Percentiles rank a stretch among this genome's conserved stretches.
Evolutionary conservation across 2,329 filamentous ascomycete genomes (phyloP).

Genomic region (Fusarium solani-melongenae): DNA sequence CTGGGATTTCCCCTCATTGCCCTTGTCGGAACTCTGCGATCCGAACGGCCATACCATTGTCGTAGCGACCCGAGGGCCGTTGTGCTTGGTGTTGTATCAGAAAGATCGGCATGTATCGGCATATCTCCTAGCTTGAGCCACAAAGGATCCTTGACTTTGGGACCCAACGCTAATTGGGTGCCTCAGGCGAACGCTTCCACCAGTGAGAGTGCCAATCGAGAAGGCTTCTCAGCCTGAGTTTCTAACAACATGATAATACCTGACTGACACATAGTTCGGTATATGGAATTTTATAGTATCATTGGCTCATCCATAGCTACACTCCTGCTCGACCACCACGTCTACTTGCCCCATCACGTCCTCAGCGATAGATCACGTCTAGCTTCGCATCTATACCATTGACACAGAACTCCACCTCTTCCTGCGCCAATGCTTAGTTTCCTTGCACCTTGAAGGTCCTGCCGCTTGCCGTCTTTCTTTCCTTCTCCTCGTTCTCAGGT

Average conservation of each 20-base stretch:
- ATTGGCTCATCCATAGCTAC: constrained; percentile 39
- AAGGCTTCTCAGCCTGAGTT: background rate
- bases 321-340: constrained; percentile 8
- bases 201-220: background rate
- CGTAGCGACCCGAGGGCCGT: constrained; percentile 45
- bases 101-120: constrained; percentile 25
- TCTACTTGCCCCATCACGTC: constrained; percentile 12
- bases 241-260: background rate
- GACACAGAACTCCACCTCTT: constrained; percentile 18
- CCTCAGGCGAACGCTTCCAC: constrained; percentile 33
- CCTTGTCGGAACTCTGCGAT: constrained; percentile 42
- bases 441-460: constrained; percentile 80
- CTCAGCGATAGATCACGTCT: background rate
- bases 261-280: constrained; percentile 9
- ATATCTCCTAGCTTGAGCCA: constrained; percentile 7
- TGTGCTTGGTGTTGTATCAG: constrained; percentile 26
- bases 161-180: constrained; percentile 36
- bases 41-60: constrained; percentile 57
- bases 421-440: constrained; percentile 38
- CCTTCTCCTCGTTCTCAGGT: constrained; percentile 96
- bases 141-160: constrained; percentile 25
- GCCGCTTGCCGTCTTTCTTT: constrained; percentile 97
- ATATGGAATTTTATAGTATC: constrained; percentile 32
- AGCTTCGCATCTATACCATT: constrained; percentile 13
- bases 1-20: constrained; percentile 27